These are phyloP conservation scores for Smittium culicis DNA, from an alignment of 371 early-diverging fungal genomes.

Conservation along the genomic window DNA sequence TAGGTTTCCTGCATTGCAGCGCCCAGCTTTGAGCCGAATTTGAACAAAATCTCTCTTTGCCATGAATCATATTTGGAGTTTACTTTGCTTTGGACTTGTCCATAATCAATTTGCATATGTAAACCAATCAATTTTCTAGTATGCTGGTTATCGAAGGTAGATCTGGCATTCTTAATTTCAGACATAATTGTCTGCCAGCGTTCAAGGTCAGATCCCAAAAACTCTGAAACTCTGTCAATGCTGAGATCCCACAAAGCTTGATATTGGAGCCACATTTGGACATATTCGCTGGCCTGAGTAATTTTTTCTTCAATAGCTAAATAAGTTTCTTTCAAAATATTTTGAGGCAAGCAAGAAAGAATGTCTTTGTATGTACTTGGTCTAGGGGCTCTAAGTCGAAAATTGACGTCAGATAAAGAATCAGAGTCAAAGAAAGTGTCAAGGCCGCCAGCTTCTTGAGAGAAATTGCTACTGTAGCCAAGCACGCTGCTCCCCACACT, in stretches of 20 bases:
- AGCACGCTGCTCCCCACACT: background rate
- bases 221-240: conserved; percentile 57
- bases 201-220: conserved; percentile 78
- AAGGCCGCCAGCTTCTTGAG: background rate
- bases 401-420: conserved; percentile 21
- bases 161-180: conserved; percentile 86
- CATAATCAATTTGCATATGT: conserved; percentile 76
- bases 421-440: conserved; percentile 14
- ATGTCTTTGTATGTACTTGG: conserved; percentile 47
- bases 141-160: conserved; percentile 91
- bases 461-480: background rate
- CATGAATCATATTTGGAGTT: conserved; percentile 94
- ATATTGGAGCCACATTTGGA: conserved; percentile 90
- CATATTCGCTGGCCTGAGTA: conserved; percentile 65
- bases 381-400: conserved; percentile 22
- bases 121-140: conserved; percentile 78
- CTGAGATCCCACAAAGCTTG: conserved; percentile 97
- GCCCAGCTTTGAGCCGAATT: conserved; percentile 74
- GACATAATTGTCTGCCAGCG: conserved; percentile 88
- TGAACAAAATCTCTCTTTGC: conserved; percentile 89
- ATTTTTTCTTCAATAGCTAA: conserved; percentile 67
- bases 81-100: conserved; percentile 94
- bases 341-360: conserved; percentile 54
- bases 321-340: conserved; percentile 61
- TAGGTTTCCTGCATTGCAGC: conserved; percentile 75